These are phyloP conservation scores for Stephanodiscus minutulus DNA, from an alignment of 108 stramenopile genomes.

Conservation along the genomic window DNA sequence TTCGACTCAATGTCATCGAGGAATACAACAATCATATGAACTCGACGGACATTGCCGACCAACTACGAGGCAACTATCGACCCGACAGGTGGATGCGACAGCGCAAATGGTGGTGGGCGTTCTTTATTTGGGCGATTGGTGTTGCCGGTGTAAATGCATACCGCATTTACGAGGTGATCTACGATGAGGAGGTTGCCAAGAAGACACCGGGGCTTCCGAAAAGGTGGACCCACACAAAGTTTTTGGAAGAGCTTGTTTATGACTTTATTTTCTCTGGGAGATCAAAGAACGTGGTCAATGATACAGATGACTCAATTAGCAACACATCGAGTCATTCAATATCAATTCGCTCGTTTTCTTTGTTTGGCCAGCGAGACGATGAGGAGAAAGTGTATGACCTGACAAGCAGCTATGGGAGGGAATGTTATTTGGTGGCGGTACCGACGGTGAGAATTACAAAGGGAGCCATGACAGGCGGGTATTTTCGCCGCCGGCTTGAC, in stretches of 20 bases:
- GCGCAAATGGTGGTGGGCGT: constrained; percentile 47
- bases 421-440: not conserved
- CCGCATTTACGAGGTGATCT: constrained; percentile 8
- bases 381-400: not conserved
- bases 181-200: constrained; percentile 7
- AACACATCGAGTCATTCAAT: not conserved
- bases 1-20: constrained; percentile 27
- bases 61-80: constrained; percentile 24
- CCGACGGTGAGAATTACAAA: not conserved
- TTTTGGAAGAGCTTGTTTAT: constrained; percentile 9
- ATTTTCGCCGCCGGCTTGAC: not conserved
- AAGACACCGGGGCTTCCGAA: not conserved
- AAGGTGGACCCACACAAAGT: constrained; percentile 13
- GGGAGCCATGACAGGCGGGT: not conserved
- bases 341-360: not conserved
- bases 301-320: not conserved
- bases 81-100: constrained; percentile 24
- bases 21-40: constrained; percentile 43
- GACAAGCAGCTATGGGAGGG: not conserved
- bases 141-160: constrained; percentile 21
- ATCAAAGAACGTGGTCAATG: not conserved
- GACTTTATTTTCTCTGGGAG: not conserved
- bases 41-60: constrained; percentile 29
- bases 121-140: constrained; percentile 29
- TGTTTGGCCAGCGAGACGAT: not conserved